phyloP scores from a whole-genome alignment of 2,329 filamentous ascomycete species.

The Penicillium sumatraense region DNA sequence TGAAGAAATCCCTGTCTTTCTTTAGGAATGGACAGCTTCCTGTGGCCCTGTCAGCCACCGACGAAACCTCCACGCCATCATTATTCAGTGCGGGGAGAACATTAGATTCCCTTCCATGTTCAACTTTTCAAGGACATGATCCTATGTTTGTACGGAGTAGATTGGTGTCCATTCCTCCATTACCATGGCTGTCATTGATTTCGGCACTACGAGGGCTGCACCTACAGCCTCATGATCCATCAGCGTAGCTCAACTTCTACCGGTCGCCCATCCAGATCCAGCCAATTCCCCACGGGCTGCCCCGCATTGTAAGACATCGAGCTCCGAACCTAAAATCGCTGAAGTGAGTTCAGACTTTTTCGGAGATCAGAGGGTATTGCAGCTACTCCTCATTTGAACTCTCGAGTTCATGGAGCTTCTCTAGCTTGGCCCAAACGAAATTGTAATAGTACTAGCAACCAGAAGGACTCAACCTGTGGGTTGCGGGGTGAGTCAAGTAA shows the following conservation, averaged over 20 bases:
- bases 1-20: not conserved
- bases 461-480: too few relatives aligned
- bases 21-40: not conserved
- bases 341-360: not conserved
- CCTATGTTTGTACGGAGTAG: too few relatives aligned
- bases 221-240: too few relatives aligned
- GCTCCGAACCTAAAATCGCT: not conserved
- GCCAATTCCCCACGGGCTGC: not conserved
- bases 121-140: too few relatives aligned
- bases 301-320: not conserved
- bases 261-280: not conserved
- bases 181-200: not conserved
- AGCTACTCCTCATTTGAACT: too few relatives aligned
- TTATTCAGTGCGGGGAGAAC: not conserved
- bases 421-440: too few relatives aligned
- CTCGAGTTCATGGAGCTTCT: too few relatives aligned
- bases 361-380: not conserved
- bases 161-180: not conserved
- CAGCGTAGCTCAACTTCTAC: not conserved
- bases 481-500: too few relatives aligned
- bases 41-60: constrained; percentile 8
- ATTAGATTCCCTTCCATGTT: not conserved
- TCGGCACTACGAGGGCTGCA: not conserved
- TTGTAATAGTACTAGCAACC: too few relatives aligned
- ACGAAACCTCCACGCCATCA: constrained; percentile 3